Evolutionary conservation across 805 yeast species (phyloP).

Genomic region (Kodamaea sagamina): DNA sequence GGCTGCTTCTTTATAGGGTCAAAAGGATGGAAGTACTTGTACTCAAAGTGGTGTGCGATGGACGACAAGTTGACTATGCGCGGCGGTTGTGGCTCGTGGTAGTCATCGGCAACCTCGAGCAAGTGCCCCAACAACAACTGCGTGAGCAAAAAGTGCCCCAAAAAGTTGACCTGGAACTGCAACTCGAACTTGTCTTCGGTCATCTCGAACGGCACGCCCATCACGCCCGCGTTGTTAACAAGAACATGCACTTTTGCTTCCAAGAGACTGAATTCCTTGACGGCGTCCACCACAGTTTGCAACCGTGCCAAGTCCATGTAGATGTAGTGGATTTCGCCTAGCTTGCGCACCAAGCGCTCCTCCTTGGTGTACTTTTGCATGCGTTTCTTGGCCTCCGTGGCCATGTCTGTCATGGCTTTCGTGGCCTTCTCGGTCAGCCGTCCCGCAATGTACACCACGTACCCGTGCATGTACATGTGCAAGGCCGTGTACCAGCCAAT

Average conservation of each 20-base stretch:
- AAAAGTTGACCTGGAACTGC: constrained; percentile 43
- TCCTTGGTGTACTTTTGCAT: constrained; percentile 7
- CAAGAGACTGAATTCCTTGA: constrained; percentile 21
- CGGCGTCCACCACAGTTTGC: constrained; percentile 29
- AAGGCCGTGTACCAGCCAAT: constrained; percentile 43
- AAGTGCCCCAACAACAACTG: constrained; percentile 30
- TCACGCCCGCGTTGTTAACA: constrained; percentile 44
- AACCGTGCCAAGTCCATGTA: constrained; percentile 56
- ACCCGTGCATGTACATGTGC: constrained; percentile 44
- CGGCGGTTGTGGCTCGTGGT: constrained; percentile 22
- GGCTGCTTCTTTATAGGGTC: constrained; percentile 29
- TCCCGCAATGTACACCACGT: constrained; percentile 38
- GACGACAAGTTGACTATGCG: constrained; percentile 36
- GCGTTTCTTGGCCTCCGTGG: constrained; percentile 34
- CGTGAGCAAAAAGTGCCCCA: constrained; percentile 38
- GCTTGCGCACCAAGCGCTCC: constrained; percentile 4
- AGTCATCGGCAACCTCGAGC: constrained; percentile 18
- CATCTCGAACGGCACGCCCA: constrained; percentile 39
- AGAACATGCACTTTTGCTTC: constrained; percentile 36
- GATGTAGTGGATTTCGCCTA: constrained; percentile 56
- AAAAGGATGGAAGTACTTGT: constrained; percentile 27
- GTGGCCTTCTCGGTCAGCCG: constrained; percentile 33
- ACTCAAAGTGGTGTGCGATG: constrained; percentile 32
- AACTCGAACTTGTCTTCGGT: constrained; percentile 42
- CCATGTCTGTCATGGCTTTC: constrained; percentile 36